These are phyloP conservation scores for Glycine latifolia DNA, from an alignment of 306 rosid species.

Conservation along the genomic window DNA sequence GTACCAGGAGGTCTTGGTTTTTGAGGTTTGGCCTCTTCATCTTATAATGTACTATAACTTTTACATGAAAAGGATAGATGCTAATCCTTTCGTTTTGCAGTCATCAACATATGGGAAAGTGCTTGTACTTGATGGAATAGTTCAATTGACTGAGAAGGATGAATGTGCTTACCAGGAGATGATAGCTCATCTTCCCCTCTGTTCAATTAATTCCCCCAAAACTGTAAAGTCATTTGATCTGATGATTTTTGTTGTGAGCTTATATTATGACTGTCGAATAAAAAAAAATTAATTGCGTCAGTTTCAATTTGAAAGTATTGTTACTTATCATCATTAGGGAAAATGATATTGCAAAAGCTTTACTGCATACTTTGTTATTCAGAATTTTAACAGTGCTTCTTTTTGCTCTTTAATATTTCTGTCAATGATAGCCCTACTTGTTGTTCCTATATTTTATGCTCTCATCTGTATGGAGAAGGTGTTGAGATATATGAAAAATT, in stretches of 20 bases:
- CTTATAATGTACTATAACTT: constrained; percentile 41
- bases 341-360: not conserved
- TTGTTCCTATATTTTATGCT: not conserved
- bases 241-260: constrained; percentile 23
- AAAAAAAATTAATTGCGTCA: too few relatives aligned
- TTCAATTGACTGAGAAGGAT: constrained; percentile 95
- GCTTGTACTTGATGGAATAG: constrained; percentile 97
- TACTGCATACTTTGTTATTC: constrained; percentile 15
- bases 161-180: constrained; percentile 99
- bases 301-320: too few relatives aligned
- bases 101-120: constrained; percentile 88
- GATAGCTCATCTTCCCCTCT: constrained; percentile 97
- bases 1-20: constrained; percentile 92
- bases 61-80: constrained; percentile 28
- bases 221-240: constrained; percentile 57
- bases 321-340: too few relatives aligned
- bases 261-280: not conserved
- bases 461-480: constrained; percentile 8
- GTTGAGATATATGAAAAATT: constrained; percentile 2
- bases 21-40: constrained; percentile 70
- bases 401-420: constrained; percentile 4
- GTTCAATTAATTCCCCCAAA: constrained; percentile 88
- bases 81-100: constrained; percentile 56
- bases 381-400: constrained; percentile 9
- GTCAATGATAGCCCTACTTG: not conserved